Base-by-base conservation (phyloP, 495 filamentous ascomycete genomes). In the Trichocladium antarcticum region DNA sequence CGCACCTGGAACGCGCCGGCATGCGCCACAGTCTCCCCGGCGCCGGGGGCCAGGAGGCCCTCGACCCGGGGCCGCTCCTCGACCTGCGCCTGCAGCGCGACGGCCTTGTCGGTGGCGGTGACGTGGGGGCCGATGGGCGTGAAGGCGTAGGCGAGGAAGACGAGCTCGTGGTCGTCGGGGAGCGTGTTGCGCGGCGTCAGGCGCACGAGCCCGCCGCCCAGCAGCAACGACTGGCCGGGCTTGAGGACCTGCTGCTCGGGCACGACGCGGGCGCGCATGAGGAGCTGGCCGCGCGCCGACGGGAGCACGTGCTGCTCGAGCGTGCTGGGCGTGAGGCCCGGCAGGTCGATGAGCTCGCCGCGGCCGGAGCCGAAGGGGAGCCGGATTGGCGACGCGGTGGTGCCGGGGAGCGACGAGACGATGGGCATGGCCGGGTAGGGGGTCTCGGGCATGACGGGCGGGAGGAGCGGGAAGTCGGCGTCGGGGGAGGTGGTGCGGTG, bases 261-360 rank as follows among this genome's bases (percentile, higher is more conserved):
- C 10, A 74, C 70, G 45, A 83, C 61, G 5, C 87, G 80, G 29
- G 72, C 71, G 17, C 75, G 77, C 88, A 99, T 92, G 45, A 87
- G 73, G 38, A 99, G 72, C 21, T 78, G 72, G 6, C 65, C 59
- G 45, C 80, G 81, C 53, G 83, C 65, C 31, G 82, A 70, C 42
- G 79, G 70, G 5, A 70, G 61, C 16, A 97, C 82, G 62, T 82
- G 79, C 7, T 74, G 58, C 27, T 83, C 77, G 3, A 99, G 72
- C 11, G 79, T 75, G 21, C 75, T 78, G 17, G 93, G 81, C 16
- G 83, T 74, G 12, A 99, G 70, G 9, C 92, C 92, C 0, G 92
- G 92, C 11, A 99, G 76, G 59, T 75, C 92, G 57, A 99, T 85
- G n/a, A 99, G 67, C 58, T 99, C 92, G 42, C 92, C 89, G 54